These are phyloP conservation scores for Rauvolfia tetraphylla DNA, from an alignment of 257 asterid genomes.

Conservation along the genomic window DNA sequence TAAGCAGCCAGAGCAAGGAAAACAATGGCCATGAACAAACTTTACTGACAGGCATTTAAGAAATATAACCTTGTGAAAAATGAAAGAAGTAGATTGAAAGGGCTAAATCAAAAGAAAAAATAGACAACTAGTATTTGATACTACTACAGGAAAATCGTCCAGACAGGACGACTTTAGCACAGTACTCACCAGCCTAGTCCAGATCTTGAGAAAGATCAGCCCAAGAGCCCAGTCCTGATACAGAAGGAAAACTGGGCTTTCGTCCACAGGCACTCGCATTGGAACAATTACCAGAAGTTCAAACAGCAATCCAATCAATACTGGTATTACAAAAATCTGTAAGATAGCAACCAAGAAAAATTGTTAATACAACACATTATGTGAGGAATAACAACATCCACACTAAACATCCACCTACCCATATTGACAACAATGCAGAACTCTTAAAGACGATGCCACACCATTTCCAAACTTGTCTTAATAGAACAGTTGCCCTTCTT, in stretches of 20 bases:
- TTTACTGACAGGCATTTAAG: neutral
- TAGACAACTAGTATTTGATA: neutral
- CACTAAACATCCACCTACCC: slow-evolving; percentile 49
- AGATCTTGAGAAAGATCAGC: slow-evolving; percentile 83
- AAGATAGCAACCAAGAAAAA: slow-evolving; percentile 9
- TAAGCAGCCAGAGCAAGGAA: neutral
- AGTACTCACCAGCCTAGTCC: slow-evolving; percentile 95
- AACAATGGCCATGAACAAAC: neutral
- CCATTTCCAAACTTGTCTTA: slow-evolving; percentile 86
- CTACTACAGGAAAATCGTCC: neutral
- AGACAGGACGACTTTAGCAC: neutral
- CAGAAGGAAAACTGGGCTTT: slow-evolving; percentile 92
- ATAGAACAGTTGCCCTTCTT: slow-evolving; percentile 57
- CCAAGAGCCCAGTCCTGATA: slow-evolving; percentile 99
- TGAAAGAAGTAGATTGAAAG: neutral
- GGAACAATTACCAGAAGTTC: slow-evolving; percentile 97
- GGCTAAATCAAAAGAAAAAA: neutral
- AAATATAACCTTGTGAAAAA: neutral
- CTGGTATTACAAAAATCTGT: slow-evolving; percentile 89
- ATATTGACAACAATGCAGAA: slow-evolving; percentile 68
- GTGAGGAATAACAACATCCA: neutral
- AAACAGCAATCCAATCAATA: slow-evolving; percentile 84
- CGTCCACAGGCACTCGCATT: slow-evolving; percentile 96
- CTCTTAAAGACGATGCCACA: slow-evolving; percentile 84
- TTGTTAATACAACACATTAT: slow-evolving; percentile 10